Evolutionary conservation across 768 basidiomycete genomes (phyloP).

Genomic region (Gelatoporia subvermispora): DNA sequence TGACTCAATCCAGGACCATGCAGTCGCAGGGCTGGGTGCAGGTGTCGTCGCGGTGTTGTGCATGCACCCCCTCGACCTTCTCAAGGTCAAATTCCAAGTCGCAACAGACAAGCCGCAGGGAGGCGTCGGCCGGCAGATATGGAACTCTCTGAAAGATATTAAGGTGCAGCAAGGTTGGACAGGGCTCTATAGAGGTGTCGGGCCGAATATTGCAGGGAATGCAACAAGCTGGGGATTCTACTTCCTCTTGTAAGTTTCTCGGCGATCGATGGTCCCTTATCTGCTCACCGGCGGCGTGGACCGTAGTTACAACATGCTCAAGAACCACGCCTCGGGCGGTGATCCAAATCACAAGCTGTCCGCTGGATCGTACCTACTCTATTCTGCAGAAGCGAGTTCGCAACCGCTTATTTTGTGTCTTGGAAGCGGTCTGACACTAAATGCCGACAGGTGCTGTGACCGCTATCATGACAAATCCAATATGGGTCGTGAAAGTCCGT

Average conservation of each 20-base stretch:
- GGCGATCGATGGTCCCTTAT: not conserved
- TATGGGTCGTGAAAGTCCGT: constrained; percentile 96
- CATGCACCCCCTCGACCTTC: constrained; percentile 95
- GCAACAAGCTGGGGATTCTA: constrained; percentile 97
- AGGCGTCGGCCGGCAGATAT: constrained; percentile 70
- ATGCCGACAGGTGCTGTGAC: constrained; percentile 74
- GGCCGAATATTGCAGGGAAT: constrained; percentile 90
- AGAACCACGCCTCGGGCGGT: constrained; percentile 67
- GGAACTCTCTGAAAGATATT: constrained; percentile 68
- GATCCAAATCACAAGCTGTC: constrained; percentile 66
- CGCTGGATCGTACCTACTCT: constrained; percentile 76
- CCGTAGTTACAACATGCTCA: constrained; percentile 87
- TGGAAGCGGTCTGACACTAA: constrained; percentile 4
- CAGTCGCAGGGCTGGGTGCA: constrained; percentile 87
- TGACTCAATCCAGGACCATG: constrained; percentile 71
- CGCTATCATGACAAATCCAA: constrained; percentile 91
- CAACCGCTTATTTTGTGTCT: constrained; percentile 25
- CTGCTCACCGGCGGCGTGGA: not conserved
- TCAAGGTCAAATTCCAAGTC: constrained; percentile 93
- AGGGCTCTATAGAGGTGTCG: constrained; percentile 87
- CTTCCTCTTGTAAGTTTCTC: constrained; percentile 82
- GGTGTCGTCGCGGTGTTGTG: constrained; percentile 89
- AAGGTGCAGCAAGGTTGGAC: constrained; percentile 69
- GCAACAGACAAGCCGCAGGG: constrained; percentile 59
- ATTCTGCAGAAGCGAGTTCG: constrained; percentile 95